Base-by-base conservation (phyloP, 177 flowering plant genomes). In the Vitis hybrid region DNA sequence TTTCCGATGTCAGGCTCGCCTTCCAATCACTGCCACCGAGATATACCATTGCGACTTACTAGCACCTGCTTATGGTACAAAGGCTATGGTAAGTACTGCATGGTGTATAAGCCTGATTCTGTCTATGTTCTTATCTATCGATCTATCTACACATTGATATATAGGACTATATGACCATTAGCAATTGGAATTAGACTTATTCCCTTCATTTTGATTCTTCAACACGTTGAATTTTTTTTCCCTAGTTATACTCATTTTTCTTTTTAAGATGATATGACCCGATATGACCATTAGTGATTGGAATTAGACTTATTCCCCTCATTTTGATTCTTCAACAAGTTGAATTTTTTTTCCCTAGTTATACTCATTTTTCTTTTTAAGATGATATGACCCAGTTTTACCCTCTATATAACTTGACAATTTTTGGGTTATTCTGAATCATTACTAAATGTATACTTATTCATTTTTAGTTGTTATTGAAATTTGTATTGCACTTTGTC, bases 41-140 rank as follows among this genome's bases (percentile, higher is more conserved):
- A 88, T 97, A 13, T 83, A 79, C 76, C 65, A 72, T 69, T 78
- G 85, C 64, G 89, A 89, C 50, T 27, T 85, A 30, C 35, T 83
- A 57, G 64, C 88, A 73, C 24, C 72, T 58, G 77, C 82, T 61
- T 88, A 79, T 75, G 89, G 84, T 63, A 74, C 91, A 35, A 91
- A 81, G 46, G 70, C 86, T 68, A 56, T 79, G 72, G 97, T 87
- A 72, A 80, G 84, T 74, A 52, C 18, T 40, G 46, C 46, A 40
- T 40, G 46, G 2, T 40, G 46, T 40, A 40, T 40, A 40, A 4
- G 8, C 8, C 30, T 27, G 30, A 40, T 40, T 7, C 46, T 40
- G 46, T 40, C 6, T 40, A 40, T 40, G 46, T 40, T 40, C 46
- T 40, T 40, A 40, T 40, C 46, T 40, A 6, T 40, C 0, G 6